Percentiles rank a stretch among this genome's conserved stretches.
These are phyloP conservation scores for Metschnikowia arizonensis DNA, from an alignment of 805 yeast species.

Conservation along the genomic window DNA sequence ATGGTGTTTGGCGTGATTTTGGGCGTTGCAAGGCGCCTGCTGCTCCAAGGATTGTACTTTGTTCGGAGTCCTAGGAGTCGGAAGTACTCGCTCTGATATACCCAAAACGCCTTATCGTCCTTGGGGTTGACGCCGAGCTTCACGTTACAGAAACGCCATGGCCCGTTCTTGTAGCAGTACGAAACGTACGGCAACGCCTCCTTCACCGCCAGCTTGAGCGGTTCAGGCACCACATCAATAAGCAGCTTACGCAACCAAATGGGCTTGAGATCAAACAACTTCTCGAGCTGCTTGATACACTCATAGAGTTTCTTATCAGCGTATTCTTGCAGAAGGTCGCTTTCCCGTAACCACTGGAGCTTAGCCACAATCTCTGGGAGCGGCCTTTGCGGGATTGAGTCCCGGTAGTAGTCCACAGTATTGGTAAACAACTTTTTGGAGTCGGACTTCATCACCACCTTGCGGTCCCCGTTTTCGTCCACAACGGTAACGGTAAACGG, in stretches of 20 bases:
- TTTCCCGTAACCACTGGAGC: constrained; percentile 26
- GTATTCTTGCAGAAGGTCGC: constrained; percentile 36
- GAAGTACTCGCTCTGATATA: constrained; percentile 83
- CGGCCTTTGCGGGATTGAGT: constrained; percentile 46
- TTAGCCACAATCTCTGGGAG: constrained; percentile 43
- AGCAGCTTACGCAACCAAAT: constrained; percentile 82
- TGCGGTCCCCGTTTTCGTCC: constrained; percentile 56
- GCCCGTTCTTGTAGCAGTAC: constrained; percentile 81
- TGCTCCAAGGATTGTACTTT: constrained; percentile 8
- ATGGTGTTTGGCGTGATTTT: constrained; percentile 28
- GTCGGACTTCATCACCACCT: constrained; percentile 42
- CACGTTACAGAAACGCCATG: constrained; percentile 88
- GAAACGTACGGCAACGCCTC: constrained; percentile 83
- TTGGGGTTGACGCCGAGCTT: constrained; percentile 77
- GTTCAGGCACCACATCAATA: constrained; percentile 49
- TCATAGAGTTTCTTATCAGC: constrained; percentile 33
- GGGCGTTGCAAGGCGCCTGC: constrained; percentile 1
- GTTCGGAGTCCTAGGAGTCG: constrained; percentile 41
- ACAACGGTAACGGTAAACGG: constrained; percentile 49
- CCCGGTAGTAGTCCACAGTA: constrained; percentile 45
- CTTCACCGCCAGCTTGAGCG: constrained; percentile 46
- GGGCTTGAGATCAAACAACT: constrained; percentile 66
- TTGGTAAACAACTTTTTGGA: constrained; percentile 51
- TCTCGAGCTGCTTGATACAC: constrained; percentile 41
- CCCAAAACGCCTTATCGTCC: constrained; percentile 47